Base-by-base conservation (phyloP, 2,329 filamentous ascomycete species). In the Xylariaceae sp. region DNA sequence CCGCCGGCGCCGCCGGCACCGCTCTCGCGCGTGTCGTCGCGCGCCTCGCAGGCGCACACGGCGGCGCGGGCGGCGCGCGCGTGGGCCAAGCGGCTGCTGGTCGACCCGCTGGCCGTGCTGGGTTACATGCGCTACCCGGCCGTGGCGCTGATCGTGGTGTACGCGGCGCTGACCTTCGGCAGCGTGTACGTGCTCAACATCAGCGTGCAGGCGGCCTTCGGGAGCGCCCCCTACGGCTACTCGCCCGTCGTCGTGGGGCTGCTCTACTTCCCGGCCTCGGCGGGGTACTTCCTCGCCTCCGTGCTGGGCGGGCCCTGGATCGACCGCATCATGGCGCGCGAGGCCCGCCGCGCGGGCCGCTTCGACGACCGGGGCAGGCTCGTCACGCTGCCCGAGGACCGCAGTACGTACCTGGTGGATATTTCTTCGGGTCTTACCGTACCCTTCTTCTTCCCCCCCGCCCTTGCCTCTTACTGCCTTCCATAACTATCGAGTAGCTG, bases 181-280 rank as follows among this genome's bases (percentile, higher is more conserved):
- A 68, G 76, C 1, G 70, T 92, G 5, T 92, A 85, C 57, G 63
- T 90, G 10, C 68, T 87, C 49, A 92, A 90, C 56, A 80, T 92
- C 48, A 79, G 78, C 35, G 66, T 90, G 29, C 79, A 90, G 56
- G 64, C 78, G 33, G 78, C 75, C 8, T 90, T 89, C 55, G 72
- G 72, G 5, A 51, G 53, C 4, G 46, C 67, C 2, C 85, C 86
- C 0, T 93, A 92, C 61, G 66, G 66, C 48, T 92, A 77, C 55
- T 59, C 64, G 5, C 73, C 77, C 28, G 65, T 86, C 44, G 75
- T 85, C 33, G 64, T 92, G 34, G 86, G 86, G 9, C 61, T 87
- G 22, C 64, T 88, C 15, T 92, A 92, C 54, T 72, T 90, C n/a
- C 82, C 85, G 0, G 75, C 76, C 25, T 82, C 80, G 0, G 38